Percentiles rank a stretch among this genome's conserved stretches.
Conservation (phyloP, 768 basidiomycete genomes). For the Phylloporus sp. region DNA sequence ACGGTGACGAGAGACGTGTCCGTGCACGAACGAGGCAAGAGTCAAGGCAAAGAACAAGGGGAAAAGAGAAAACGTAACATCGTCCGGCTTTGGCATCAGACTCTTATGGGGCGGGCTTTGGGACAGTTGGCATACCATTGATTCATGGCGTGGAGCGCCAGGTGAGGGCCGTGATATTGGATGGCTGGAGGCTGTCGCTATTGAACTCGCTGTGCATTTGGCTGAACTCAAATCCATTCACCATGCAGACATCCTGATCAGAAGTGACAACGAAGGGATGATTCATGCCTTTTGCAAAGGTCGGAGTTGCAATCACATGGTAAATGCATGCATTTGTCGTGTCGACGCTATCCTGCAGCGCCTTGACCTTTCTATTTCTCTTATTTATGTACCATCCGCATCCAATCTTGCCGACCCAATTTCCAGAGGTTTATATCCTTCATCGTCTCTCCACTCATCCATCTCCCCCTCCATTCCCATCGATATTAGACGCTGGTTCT, state of each 20-base stretch:
- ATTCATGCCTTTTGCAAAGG: background rate
- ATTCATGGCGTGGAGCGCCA: background rate
- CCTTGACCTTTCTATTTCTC: background rate
- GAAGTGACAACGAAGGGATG: background rate
- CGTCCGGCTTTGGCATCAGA: background rate
- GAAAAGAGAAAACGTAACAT: no score
- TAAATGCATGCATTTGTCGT: background rate
- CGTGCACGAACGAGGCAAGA: no score
- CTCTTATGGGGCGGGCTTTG: background rate
- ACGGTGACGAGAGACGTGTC: no score
- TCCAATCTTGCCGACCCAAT: background rate
- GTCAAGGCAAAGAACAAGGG: no score
- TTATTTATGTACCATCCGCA: background rate
- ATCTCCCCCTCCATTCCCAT: no score
- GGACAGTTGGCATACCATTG: background rate
- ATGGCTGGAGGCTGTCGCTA: no score
- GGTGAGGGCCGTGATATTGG: background rate
- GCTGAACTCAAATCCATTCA: no score
- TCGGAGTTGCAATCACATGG: constrained; percentile 1
- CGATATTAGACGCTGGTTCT: no score
- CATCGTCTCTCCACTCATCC: no score
- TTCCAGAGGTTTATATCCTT: no score
- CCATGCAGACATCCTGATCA: no score
- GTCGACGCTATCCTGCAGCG: background rate
- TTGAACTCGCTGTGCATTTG: background rate